Evolutionary conservation across 352 stramenopile species (phyloP).

Genomic region (Phytophthora sojae): DNA sequence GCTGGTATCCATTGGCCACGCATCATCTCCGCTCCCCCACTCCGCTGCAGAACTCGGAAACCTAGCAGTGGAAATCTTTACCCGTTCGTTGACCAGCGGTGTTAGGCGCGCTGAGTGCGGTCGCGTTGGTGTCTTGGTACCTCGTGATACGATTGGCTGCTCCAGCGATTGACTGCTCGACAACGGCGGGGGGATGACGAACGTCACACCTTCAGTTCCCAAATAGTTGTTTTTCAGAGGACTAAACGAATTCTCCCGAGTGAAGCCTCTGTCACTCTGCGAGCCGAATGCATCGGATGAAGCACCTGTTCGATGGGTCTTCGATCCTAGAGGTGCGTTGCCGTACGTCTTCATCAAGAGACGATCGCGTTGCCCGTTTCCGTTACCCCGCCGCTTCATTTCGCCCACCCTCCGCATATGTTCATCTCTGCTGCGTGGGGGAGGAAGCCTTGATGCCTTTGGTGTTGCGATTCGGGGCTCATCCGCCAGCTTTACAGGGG

Average conservation of each 20-base stretch:
- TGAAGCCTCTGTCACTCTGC: slow-evolving; percentile 13
- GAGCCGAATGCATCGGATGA: slow-evolving; percentile 24
- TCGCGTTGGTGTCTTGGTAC: slow-evolving; percentile 37
- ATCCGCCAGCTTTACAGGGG: slow-evolving; percentile 35
- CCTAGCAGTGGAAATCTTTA: slow-evolving; percentile 46
- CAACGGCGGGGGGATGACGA: slow-evolving; percentile 63
- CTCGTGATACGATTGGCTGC: slow-evolving; percentile 23
- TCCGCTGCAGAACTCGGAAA: slow-evolving; percentile 27
- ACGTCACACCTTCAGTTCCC: slow-evolving; percentile 43
- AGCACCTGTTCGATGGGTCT: slow-evolving; percentile 26
- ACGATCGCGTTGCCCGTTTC: slow-evolving; percentile 51
- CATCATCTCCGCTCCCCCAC: slow-evolving; percentile 18
- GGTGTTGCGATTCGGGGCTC: slow-evolving; percentile 26
- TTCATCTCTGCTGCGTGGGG: slow-evolving; percentile 54
- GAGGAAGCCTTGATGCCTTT: slow-evolving; percentile 44
- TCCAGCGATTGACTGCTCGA: slow-evolving; percentile 41
- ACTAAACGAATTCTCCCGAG: slow-evolving; percentile 31
- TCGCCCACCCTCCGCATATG: slow-evolving; percentile 35
- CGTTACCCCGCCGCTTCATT: slow-evolving; percentile 50
- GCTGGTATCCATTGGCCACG: slow-evolving; percentile 30
- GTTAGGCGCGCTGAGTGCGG: slow-evolving; percentile 47
- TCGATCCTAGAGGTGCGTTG: slow-evolving; percentile 25
- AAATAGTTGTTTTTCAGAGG: slow-evolving; percentile 60
- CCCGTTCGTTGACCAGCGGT: slow-evolving; percentile 46
- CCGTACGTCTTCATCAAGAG: slow-evolving; percentile 65